These are phyloP conservation scores for Allium sativum DNA, from an alignment of 106 monocot species.

Conservation along the genomic window DNA sequence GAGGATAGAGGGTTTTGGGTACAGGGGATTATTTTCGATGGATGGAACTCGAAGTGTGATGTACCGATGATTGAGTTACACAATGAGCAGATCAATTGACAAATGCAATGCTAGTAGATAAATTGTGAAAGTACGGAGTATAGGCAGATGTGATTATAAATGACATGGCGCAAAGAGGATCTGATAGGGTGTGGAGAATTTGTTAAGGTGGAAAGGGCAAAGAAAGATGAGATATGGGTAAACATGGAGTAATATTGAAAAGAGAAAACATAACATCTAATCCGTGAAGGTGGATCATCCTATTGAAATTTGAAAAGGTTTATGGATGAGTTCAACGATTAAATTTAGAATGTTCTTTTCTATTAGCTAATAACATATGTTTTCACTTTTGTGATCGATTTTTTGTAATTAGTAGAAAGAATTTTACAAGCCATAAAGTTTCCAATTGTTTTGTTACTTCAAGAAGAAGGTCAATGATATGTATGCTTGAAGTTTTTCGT, in stretches of 20 bases:
- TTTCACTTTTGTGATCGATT: too few species aligned
- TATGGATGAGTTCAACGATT: neutral
- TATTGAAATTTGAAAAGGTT: slow-evolving; percentile 15
- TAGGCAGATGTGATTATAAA: neutral
- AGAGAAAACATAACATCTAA: slow-evolving; percentile 4
- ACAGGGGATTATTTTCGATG: too few species aligned
- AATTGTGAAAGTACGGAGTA: slow-evolving; percentile 12
- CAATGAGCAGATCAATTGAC: slow-evolving; percentile 20
- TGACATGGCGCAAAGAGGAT: too few species aligned
- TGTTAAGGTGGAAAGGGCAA: slow-evolving; percentile 19
- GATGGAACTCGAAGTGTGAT: slow-evolving; percentile 51
- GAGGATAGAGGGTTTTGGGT: too few species aligned
- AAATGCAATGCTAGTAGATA: slow-evolving; percentile 22
- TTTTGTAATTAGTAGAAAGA: too few species aligned
- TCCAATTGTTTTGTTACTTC: too few species aligned
- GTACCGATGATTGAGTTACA: slow-evolving; percentile 23
- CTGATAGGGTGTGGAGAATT: slow-evolving; percentile 12
- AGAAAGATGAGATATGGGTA: slow-evolving; percentile 10
- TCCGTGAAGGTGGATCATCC: slow-evolving; percentile 10
- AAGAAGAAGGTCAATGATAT: too few species aligned
- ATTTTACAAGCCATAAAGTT: too few species aligned
- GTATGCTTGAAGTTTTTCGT: too few species aligned
- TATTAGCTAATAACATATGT: too few species aligned
- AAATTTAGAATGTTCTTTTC: too few species aligned
- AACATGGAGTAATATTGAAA: slow-evolving; percentile 13